Evolutionary conservation across 208 protist species (phyloP).

Genomic region (Hexamita inflata): DNA sequence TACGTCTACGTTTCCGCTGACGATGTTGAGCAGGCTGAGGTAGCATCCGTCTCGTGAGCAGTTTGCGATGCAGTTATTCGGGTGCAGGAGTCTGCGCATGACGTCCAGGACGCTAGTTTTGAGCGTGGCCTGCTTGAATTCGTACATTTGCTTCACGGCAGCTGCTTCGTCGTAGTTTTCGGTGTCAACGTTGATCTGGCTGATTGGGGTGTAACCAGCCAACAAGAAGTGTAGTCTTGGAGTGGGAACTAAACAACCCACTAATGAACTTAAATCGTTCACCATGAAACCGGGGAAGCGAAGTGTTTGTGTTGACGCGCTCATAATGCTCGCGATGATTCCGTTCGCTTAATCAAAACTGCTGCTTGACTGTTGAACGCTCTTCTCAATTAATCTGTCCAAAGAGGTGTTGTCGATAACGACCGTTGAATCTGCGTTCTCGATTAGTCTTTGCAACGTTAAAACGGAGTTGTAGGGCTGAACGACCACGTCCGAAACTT

Average conservation of each 20-base stretch:
- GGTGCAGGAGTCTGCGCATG: constrained; percentile 92
- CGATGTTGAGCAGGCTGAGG: constrained; percentile 92
- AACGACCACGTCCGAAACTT: constrained; percentile 82
- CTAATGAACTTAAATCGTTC: constrained; percentile 81
- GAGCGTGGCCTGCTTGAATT: constrained; percentile 67
- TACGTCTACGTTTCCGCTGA: constrained; percentile 95
- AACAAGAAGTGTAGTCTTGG: constrained; percentile 87
- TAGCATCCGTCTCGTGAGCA: constrained; percentile 80
- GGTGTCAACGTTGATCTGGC: neutral
- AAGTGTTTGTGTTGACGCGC: constrained; percentile 87
- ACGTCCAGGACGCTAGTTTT: constrained; percentile 97
- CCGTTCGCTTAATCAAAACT: constrained; percentile 86
- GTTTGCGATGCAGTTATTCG: constrained; percentile 91
- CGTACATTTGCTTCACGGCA: too few species aligned
- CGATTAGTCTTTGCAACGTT: constrained; percentile 85
- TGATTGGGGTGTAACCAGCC: constrained; percentile 74
- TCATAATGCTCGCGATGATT: constrained; percentile 91
- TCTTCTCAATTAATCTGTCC: constrained; percentile 79
- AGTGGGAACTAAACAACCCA: constrained; percentile 92
- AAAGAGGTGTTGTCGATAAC: constrained; percentile 97
- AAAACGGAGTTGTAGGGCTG: constrained; percentile 97
- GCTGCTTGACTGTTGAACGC: constrained; percentile 70
- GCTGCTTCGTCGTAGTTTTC: neutral
- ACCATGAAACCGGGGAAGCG: constrained; percentile 94
- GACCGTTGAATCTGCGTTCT: constrained; percentile 83